These are phyloP conservation scores for Tuber melanosporum DNA, from an alignment of 495 filamentous ascomycete genomes.

Conservation along the genomic window DNA sequence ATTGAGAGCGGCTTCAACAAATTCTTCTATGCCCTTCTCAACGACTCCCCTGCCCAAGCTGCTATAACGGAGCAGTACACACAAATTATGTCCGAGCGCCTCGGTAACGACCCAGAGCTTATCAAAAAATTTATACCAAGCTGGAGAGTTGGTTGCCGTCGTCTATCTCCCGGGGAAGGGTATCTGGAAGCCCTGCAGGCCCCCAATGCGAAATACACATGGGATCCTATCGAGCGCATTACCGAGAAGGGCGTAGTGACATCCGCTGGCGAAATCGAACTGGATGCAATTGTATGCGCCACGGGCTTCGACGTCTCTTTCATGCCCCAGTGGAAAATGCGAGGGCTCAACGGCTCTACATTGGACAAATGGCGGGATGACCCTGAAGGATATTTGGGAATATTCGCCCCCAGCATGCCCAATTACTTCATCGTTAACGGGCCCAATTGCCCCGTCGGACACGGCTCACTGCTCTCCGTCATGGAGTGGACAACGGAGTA, in stretches of 20 bases:
- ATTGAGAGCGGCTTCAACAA: constrained; percentile 51
- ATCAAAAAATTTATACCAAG: constrained; percentile 48
- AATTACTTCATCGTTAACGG: constrained; percentile 53
- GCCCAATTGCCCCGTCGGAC: constrained; percentile 51
- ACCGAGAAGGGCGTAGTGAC: constrained; percentile 49
- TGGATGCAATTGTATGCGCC: constrained; percentile 50
- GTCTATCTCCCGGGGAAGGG: constrained; percentile 50
- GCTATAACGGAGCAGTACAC: constrained; percentile 43
- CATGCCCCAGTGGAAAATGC: constrained; percentile 43
- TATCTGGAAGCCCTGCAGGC: constrained; percentile 50
- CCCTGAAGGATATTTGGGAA: constrained; percentile 44
- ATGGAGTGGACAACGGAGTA: constrained; percentile 50
- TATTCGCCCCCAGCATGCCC: constrained; percentile 44
- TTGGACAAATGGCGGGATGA: constrained; percentile 44
- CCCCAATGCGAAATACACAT: constrained; percentile 48
- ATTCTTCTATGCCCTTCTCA: constrained; percentile 45
- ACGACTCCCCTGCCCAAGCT: constrained; percentile 44
- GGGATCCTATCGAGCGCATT: constrained; percentile 46
- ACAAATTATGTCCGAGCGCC: constrained; percentile 46
- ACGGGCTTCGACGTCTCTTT: constrained; percentile 50
- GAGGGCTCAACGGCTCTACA: constrained; percentile 44
- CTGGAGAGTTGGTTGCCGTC: constrained; percentile 49
- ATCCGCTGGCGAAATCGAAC: constrained; percentile 47
- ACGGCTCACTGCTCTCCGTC: constrained; percentile 51
- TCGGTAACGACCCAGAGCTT: constrained; percentile 45